Evolutionary conservation across 176 grass and related monocot species (phyloP), one percentile per base, ranked within the genome.

Genomic region (Stipa capillata): DNA sequence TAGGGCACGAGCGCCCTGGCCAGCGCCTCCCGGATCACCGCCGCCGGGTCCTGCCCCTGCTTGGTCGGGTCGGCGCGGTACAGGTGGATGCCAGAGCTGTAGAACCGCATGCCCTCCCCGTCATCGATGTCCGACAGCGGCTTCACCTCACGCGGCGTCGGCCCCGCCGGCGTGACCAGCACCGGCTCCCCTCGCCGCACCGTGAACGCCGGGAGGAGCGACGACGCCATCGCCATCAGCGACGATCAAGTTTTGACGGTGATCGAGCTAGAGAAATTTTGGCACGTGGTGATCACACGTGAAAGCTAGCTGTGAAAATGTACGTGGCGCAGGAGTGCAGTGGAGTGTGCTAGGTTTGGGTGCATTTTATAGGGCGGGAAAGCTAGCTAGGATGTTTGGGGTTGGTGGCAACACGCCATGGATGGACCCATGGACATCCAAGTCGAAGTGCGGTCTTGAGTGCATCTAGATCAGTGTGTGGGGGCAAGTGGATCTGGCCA

Each of bases 51-150:
- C 6, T 53, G 53, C 0, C 76, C 76, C 2, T 8, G 7, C 72
- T 72, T 97, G 59, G 77, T 4, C 7, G 90, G 90, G 54, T 79
- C 50, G 21, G 12, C 8, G 15, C 71, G 75, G 76, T 87, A 97
- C 65, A 93, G 74, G 71, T 89, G 85, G 65, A 91, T 65, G 0
- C 70, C 82, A 0, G 87, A 78, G 56, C 87, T 79, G 82, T 97
- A 90, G 82, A 76, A 90, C 15, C 88, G 82, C 63, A 97, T 81
- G 81, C 76, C 63, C 35, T 90, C 79, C 5, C 77, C 76, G 72
- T 97, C 90, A 78, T 93, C 88, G 45, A 93, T 79, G 83, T 93
- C 90, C 0, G 93, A 93, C 4, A 97, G 83, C 1, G 71, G 8
- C 69, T 93, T 93, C 2, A 81, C n/a, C 67, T 93, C 90, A 13